Evolutionary conservation across 2,329 filamentous ascomycete species (phyloP), one percentile per base, ranked within the genome.

Genomic region (Uncinocarpus reesii): DNA sequence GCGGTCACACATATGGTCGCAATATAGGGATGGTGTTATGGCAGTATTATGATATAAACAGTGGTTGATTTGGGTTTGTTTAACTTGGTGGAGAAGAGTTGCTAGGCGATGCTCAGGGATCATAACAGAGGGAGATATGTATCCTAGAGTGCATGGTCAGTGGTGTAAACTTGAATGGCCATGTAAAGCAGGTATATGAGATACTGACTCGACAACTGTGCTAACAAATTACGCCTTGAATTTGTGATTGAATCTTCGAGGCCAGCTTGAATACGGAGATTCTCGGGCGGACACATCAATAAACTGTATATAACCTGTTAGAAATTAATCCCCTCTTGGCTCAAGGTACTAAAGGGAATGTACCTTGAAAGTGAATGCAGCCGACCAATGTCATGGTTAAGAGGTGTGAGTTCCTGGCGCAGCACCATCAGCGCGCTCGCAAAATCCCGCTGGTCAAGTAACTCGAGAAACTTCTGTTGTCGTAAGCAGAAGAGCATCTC

Each of bases 61-160:
- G 24, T 78, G 79, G 44, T 81, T 78, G 50, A 95, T 85, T 68
- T 95, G 90, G 53, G 76, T 79, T 52, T 83, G 76, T 62, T 95
- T 95, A 31, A 95, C 81, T 55, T 93, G 81, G 49, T 89, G 76
- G 45, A 98, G 71, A 13, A 98, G 72, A 28, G 81, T 76, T 1
- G 87, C 86, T 37, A 98, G 73, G 5, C 92, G 82, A 63, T 92
- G 86, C 60, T 95, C 86, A 1, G 92, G 92, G 47, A 98, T 84
- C 89, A 98, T 96, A 37, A 95, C 86, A 3, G 88, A 92, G 0
- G 92, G 90, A 1, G 92, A 95, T 63, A 98, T 94, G 49, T 80
- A 95, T 71, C 77, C 85, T 90, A 57, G 15, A n/a, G n/a, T n/a
- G n/a, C n/a, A n/a, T n/a, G n/a, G n/a, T n/a, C n/a, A n/a, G n/a